These are phyloP conservation scores for Melastoma candidum DNA, from an alignment of 441 rosid genomes.

Conservation along the genomic window DNA sequence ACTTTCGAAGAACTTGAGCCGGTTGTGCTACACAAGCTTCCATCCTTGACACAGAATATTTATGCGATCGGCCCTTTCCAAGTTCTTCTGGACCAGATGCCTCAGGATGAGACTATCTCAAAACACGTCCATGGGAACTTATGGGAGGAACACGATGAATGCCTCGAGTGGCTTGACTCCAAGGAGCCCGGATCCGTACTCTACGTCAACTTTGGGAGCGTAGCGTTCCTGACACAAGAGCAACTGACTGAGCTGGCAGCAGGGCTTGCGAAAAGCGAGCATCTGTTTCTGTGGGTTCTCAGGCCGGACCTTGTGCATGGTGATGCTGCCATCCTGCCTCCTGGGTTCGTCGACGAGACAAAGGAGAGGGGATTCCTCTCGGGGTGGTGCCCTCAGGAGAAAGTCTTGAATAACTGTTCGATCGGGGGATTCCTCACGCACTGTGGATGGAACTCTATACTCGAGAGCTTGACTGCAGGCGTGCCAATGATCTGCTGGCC, in stretches of 20 bases:
- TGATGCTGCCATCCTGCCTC: conserved; percentile 30
- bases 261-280: conserved; percentile 45
- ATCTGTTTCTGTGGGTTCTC: conserved; percentile 38
- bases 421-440: conserved; percentile 45
- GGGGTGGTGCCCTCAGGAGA: conserved; percentile 47
- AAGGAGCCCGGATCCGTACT: conserved; percentile 33
- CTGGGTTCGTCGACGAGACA: conserved; percentile 29
- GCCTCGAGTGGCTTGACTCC: conserved; percentile 37
- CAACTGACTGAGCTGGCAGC: conserved; percentile 45
- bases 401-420: conserved; percentile 35
- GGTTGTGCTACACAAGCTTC: too few relatives aligned
- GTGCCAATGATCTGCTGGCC: conserved; percentile 68
- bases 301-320: conserved; percentile 41
- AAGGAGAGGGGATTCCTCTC: conserved; percentile 29
- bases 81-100: too few relatives aligned
- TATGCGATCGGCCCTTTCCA: too few relatives aligned
- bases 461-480: conserved; percentile 36
- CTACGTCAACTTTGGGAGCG: conserved; percentile 47
- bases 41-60: too few relatives aligned
- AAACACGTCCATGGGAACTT: conserved; percentile 14
- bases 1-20: too few relatives aligned
- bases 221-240: conserved; percentile 27
- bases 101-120: too few relatives aligned
- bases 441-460: conserved; percentile 49
- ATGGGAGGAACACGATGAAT: conserved; percentile 37